Conservation (phyloP, 2,329 filamentous ascomycete genomes). For the Stenocarpella maydis region DNA sequence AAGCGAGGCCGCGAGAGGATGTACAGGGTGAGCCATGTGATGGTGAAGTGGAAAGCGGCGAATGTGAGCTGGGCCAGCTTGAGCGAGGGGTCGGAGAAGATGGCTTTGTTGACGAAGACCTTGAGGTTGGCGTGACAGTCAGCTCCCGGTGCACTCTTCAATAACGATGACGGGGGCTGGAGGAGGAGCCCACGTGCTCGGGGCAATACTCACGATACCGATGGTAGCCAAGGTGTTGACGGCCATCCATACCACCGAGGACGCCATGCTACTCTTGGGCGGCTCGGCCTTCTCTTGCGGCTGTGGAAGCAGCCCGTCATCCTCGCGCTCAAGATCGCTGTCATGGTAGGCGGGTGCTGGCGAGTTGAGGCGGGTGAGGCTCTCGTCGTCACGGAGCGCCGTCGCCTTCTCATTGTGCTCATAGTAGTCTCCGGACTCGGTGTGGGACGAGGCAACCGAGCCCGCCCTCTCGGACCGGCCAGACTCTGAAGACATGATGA, state of each 20-base stretch:
- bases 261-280: slow-evolving; percentile 46
- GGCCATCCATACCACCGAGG: slow-evolving; percentile 62
- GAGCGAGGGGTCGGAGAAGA: slow-evolving; percentile 70
- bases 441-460: slow-evolving; percentile 48
- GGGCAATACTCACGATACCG: slow-evolving; percentile 60
- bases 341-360: slow-evolving; percentile 41
- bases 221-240: slow-evolving; percentile 71
- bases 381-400: slow-evolving; percentile 45
- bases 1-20: slow-evolving; percentile 66
- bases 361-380: slow-evolving; percentile 42
- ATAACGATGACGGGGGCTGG: no score
- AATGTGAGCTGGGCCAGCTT: slow-evolving; percentile 71
- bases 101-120: slow-evolving; percentile 76
- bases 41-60: slow-evolving; percentile 72
- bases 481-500: slow-evolving; percentile 39
- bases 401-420: slow-evolving; percentile 47
- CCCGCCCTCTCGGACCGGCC: slow-evolving; percentile 39
- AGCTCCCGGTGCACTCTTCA: background rate
- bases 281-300: slow-evolving; percentile 46
- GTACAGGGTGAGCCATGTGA: slow-evolving; percentile 71
- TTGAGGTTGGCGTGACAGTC: slow-evolving; percentile 40
- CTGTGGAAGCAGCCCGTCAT: slow-evolving; percentile 51
- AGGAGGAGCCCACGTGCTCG: background rate
- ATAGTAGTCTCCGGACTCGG: slow-evolving; percentile 42
- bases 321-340: slow-evolving; percentile 49